These are phyloP conservation scores for Eurotiales sp. DNA, from an alignment of 2,329 filamentous ascomycete genomes.

Conservation along the genomic window DNA sequence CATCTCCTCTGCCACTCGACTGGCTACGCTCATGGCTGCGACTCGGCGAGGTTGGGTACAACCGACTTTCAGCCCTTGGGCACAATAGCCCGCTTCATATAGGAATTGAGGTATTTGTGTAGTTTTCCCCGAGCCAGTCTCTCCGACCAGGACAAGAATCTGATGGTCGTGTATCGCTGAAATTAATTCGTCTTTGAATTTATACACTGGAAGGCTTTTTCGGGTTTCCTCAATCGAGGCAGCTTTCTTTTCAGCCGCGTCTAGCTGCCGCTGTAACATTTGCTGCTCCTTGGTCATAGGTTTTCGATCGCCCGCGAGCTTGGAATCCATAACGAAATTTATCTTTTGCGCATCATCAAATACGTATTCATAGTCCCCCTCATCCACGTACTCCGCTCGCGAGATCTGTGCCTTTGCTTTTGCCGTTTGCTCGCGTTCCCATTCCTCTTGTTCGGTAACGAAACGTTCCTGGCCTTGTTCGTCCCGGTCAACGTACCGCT, in stretches of 20 bases:
- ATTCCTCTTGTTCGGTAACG: constrained; percentile 91
- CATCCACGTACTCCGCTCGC: constrained; percentile 68
- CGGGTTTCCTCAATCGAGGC: constrained; percentile 86
- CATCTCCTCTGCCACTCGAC: constrained; percentile 91
- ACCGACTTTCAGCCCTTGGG: constrained; percentile 76
- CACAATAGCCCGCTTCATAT: constrained; percentile 85
- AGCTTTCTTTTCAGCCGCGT: constrained; percentile 84
- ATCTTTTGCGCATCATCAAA: constrained; percentile 87
- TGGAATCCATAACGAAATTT: constrained; percentile 74
- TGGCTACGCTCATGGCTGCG: constrained; percentile 95
- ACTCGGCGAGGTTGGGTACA: constrained; percentile 94
- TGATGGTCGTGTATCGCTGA: constrained; percentile 83
- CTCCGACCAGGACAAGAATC: constrained; percentile 85
- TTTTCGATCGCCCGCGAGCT: constrained; percentile 67
- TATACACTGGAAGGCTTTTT: constrained; percentile 85
- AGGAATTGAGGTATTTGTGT: constrained; percentile 94
- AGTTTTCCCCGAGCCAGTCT: constrained; percentile 93
- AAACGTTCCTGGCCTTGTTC: constrained; percentile 85
- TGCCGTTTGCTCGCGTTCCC: constrained; percentile 84
- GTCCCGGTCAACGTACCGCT: constrained; percentile 81
- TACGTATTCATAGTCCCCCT: constrained; percentile 86
- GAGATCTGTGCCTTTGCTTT: constrained; percentile 86
- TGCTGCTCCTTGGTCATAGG: constrained; percentile 73
- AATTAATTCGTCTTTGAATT: constrained; percentile 80
- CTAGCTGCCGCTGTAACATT: constrained; percentile 73